Conservation (phyloP, 73 alveolate species). For the Stentor coeruleus region DNA sequence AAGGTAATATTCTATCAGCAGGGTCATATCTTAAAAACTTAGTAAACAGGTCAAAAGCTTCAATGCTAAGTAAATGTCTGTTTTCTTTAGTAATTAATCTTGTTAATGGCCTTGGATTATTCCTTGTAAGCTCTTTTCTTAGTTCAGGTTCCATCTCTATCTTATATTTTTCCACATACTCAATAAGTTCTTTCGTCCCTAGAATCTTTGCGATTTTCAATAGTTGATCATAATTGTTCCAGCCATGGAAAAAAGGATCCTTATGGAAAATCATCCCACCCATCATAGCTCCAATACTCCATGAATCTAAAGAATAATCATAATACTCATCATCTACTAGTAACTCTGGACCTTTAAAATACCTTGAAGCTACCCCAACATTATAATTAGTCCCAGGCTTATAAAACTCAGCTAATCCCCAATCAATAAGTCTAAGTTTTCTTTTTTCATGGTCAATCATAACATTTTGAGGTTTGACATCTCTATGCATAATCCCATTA, state of each 20-base stretch:
- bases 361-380: slow-evolving; percentile 94
- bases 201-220: slow-evolving; percentile 90
- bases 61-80: not conserved
- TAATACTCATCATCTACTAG: slow-evolving; percentile 74
- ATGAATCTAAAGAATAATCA: slow-evolving; percentile 85
- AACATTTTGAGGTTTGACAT: slow-evolving; percentile 95
- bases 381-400: slow-evolving; percentile 87
- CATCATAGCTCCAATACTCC: slow-evolving; percentile 90
- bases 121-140: too few relatives aligned
- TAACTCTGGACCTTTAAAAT: slow-evolving; percentile 95
- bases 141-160: slow-evolving; percentile 48
- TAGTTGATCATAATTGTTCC: slow-evolving; percentile 92
- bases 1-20: slow-evolving; percentile 82
- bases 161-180: slow-evolving; percentile 36
- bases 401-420: slow-evolving; percentile 99
- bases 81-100: not conserved
- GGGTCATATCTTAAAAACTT: slow-evolving; percentile 14
- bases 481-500: slow-evolving; percentile 95
- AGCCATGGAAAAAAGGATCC: slow-evolving; percentile 97
- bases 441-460: slow-evolving; percentile 86
- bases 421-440: slow-evolving; percentile 87
- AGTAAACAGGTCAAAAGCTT: slow-evolving; percentile 5
- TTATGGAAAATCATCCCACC: slow-evolving; percentile 91
- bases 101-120: too few relatives aligned
- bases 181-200: slow-evolving; percentile 75